Conservation (phyloP, 257 asterid genomes). For the Capsicum baccatum region DNA sequence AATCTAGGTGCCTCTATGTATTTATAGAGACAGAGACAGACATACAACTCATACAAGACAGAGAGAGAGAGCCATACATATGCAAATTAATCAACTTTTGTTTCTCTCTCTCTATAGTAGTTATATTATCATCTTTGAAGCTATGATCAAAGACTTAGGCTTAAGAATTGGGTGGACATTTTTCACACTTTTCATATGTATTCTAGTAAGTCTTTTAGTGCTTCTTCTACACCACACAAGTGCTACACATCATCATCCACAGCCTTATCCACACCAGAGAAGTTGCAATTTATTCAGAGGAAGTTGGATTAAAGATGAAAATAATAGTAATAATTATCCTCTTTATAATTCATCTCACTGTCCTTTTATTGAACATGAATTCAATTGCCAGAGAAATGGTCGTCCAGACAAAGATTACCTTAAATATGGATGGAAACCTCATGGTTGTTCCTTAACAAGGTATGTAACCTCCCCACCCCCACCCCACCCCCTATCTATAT, state of each 20-base stretch:
- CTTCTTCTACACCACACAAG: neutral
- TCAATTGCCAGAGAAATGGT: slow-evolving; percentile 73
- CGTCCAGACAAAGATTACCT: slow-evolving; percentile 70
- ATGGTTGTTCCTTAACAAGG: slow-evolving; percentile 57
- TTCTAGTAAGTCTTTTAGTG: neutral
- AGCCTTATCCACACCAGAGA: neutral
- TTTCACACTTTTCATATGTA: neutral
- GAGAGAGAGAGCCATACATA: neutral
- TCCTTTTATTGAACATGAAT: slow-evolving; percentile 79
- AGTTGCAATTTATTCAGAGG: slow-evolving; percentile 61
- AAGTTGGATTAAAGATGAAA: slow-evolving; percentile 59
- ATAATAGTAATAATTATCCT: slow-evolving; percentile 34
- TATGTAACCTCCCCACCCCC: too few species aligned
- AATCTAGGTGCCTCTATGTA: too few species aligned
- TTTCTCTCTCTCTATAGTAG: neutral
- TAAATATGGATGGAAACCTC: slow-evolving; percentile 76
- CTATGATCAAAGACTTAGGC: neutral
- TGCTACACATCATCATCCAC: slow-evolving; percentile 35
- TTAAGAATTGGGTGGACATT: slow-evolving; percentile 22
- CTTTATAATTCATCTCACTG: slow-evolving; percentile 64
- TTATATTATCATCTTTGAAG: neutral
- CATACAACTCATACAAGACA: neutral
- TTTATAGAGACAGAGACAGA: neutral
- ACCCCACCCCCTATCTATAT: neutral
- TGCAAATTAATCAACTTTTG: neutral